Conservation (phyloP, 1,284 basidiomycete species). For the Rhodotorula sp. region DNA sequence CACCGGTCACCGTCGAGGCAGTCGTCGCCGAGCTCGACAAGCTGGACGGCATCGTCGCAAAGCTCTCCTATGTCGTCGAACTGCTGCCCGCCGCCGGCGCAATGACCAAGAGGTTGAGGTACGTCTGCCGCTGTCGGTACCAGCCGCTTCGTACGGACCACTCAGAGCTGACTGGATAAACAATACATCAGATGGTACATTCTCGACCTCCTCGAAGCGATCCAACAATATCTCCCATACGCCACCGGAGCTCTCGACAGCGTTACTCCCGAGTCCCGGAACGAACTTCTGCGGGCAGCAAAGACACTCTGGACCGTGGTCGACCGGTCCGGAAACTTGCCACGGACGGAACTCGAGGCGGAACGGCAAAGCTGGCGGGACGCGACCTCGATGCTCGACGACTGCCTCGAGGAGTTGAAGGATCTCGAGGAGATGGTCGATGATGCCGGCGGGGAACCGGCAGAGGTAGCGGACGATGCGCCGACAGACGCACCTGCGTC, state of each 20-base stretch:
- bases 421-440: constrained; percentile 5
- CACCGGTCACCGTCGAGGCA: constrained; percentile 17
- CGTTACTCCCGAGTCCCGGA: constrained; percentile 1
- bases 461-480: not conserved
- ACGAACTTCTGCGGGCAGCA: constrained; percentile 19
- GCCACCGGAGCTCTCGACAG: not conserved
- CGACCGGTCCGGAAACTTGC: constrained; percentile 12
- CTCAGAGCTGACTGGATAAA: not conserved
- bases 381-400: constrained; percentile 22
- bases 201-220: constrained; percentile 14
- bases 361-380: constrained; percentile 23
- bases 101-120: constrained; percentile 14
- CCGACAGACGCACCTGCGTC: not conserved
- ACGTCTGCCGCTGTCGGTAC: not conserved
- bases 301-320: constrained; percentile 26
- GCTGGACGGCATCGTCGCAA: constrained; percentile 9
- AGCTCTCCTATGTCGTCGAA: constrained; percentile 17
- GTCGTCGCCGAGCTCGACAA: constrained; percentile 17
- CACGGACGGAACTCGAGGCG: constrained; percentile 22
- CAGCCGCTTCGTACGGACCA: not conserved
- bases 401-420: constrained; percentile 17
- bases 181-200: constrained; percentile 15
- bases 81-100: not conserved
- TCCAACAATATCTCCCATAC: constrained; percentile 10
- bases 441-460: not conserved